These are phyloP conservation scores for Krasilnikovozyma curviuscula DNA, from an alignment of 768 basidiomycete genomes.

Conservation along the genomic window DNA sequence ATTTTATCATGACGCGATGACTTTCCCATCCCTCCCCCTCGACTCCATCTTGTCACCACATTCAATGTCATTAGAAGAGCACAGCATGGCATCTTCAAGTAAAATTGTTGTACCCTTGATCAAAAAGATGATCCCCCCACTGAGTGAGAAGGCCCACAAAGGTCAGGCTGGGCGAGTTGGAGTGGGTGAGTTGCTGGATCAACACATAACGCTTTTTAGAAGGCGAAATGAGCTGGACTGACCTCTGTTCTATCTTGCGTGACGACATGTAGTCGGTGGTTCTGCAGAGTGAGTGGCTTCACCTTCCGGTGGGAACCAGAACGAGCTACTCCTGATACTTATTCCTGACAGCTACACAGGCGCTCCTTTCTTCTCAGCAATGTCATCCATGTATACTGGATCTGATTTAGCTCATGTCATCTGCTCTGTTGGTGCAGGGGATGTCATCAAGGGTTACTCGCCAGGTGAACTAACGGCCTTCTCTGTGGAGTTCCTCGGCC, in stretches of 20 bases:
- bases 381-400: conserved; percentile 73
- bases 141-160: conserved; percentile 75
- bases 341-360: conserved; percentile 58
- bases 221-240: too few relatives aligned
- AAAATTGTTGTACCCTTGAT: too few relatives aligned
- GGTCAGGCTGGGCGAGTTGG: too few relatives aligned
- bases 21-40: too few relatives aligned
- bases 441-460: conserved; percentile 59
- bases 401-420: conserved; percentile 93
- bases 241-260: too few relatives aligned
- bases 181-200: too few relatives aligned
- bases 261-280: conserved; percentile 83
- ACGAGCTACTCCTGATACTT: not conserved
- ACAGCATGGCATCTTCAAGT: too few relatives aligned
- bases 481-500: not conserved
- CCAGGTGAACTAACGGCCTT: not conserved
- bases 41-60: too few relatives aligned
- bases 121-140: conserved; percentile 68
- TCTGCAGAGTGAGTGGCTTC: conserved; percentile 57
- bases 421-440: conserved; percentile 78
- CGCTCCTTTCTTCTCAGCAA: conserved; percentile 87
- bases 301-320: not conserved
- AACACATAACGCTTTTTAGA: too few relatives aligned
- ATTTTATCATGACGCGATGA: too few relatives aligned
- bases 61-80: too few relatives aligned